Evolutionary conservation across 345 rosid genomes (phyloP), one percentile per base, ranked within the genome.

Genomic region (Eucalyptus polybractea): DNA sequence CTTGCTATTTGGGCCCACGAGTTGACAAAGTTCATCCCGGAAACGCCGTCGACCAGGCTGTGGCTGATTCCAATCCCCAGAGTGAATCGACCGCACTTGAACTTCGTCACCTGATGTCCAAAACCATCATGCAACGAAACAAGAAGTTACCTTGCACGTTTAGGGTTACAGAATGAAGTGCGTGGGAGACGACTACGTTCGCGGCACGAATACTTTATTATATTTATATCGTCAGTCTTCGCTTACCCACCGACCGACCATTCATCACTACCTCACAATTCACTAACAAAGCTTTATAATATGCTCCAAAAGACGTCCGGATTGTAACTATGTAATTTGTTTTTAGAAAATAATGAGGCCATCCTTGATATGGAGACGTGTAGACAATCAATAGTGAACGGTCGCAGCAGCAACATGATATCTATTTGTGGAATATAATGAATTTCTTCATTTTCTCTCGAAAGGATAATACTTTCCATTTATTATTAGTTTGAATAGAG

Each of bases 1-100:
- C 92, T 89, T 4, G 92, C 91, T 13, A 89, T 88, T 80, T 90
- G 91, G 7, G 91, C 93, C 93, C 92, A 92, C 5, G 91, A 90
- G 76, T 89, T 89, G 58, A 90, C 88, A 88, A 92, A 90, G 83
- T 90, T 90, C 91, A 92, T 92, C 24, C 91, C 92, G 6, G 91
- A 91, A 42, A 91, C 87, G 19, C 92, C 92, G 80, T 92, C 93
- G 47, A 91, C 92, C 89, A 92, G 87, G 21, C 91, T 88, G 83
- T 92, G 93, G 56, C 88, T 92, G 47, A 88, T 85, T 44, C 90
- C 86, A 47, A 90, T 80, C 37, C 92, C 93, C 44, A 91, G 88
- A 6, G 85, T 88, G 86, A 92, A 92, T 87, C 92, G 91, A 80
- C 92, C 93, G 16, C 91, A 91, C 87, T 87, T 91, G 92, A 91